Conservation (phyloP, 192 early-diverging fungal species). For the Gonapodya prolifera region DNA sequence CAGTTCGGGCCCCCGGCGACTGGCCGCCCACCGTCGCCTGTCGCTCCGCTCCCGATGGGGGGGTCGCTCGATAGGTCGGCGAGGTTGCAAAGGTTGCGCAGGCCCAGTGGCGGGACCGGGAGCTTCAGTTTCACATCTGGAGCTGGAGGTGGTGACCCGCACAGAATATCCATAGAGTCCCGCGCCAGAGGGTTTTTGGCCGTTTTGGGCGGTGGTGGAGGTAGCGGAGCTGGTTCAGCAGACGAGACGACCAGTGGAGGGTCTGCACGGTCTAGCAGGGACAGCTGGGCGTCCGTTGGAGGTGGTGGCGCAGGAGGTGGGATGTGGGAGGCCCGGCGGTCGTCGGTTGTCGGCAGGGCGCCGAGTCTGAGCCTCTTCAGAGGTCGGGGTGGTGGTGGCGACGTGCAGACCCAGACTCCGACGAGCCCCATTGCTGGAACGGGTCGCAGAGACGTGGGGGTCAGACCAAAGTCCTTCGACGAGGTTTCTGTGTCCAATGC, state of each 20-base stretch:
- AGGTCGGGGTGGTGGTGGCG: neutral
- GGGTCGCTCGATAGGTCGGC: too few relatives aligned
- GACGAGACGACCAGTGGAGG: too few relatives aligned
- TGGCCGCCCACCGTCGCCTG: neutral
- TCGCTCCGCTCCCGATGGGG: neutral
- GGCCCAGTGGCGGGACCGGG: neutral
- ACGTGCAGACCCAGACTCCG: too few relatives aligned
- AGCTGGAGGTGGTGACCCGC: neutral
- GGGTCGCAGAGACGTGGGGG: neutral
- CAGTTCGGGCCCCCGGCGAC: neutral
- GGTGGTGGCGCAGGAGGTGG: neutral
- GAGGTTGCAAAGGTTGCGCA: too few relatives aligned
- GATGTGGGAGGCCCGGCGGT: neutral
- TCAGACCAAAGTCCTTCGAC: neutral
- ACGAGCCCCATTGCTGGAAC: neutral
- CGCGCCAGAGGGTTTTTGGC: neutral
- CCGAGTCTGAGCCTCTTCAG: neutral
- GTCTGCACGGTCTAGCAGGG: neutral
- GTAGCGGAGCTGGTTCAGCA: neutral
- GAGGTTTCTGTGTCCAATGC: neutral
- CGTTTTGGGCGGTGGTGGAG: neutral
- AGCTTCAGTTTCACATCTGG: neutral
- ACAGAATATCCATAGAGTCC: neutral
- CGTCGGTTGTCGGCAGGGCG: neutral
- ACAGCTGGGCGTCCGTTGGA: neutral